Conservation (phyloP, 2,329 filamentous ascomycete genomes). For the Ceratocystis diversiconidia region DNA sequence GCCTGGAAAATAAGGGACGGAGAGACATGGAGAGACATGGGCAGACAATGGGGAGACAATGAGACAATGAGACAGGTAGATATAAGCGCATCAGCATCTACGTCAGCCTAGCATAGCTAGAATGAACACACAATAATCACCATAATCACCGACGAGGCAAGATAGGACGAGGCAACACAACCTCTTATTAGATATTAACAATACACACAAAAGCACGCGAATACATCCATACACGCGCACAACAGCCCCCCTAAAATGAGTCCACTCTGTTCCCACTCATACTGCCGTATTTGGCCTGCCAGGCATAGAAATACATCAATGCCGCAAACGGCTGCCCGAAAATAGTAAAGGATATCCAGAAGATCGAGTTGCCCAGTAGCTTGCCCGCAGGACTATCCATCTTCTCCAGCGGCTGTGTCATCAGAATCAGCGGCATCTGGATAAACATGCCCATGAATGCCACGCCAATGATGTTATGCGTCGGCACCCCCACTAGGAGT, state of each 20-base stretch:
- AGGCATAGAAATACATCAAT: slow-evolving; percentile 91
- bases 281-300: slow-evolving; percentile 94
- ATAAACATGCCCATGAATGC: slow-evolving; percentile 90
- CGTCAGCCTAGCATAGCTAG: no score
- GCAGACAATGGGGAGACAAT: no score
- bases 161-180: neutral
- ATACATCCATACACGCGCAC: neutral
- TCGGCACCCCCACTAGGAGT: slow-evolving; percentile 81
- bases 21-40: neutral
- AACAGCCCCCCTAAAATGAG: slow-evolving; percentile 4
- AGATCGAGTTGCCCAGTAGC: slow-evolving; percentile 79
- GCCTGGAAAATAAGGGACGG: neutral
- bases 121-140: no score
- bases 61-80: no score
- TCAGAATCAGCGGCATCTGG: slow-evolving; percentile 72
- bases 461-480: slow-evolving; percentile 84
- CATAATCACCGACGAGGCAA: no score
- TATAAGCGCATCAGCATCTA: no score
- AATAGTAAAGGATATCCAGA: slow-evolving; percentile 92
- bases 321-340: slow-evolving; percentile 89
- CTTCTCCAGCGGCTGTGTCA: slow-evolving; percentile 68
- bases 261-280: slow-evolving; percentile 38
- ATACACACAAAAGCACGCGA: neutral
- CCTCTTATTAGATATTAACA: neutral
- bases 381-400: slow-evolving; percentile 62